Evolutionary conservation across 2,329 filamentous ascomycete genomes (phyloP), one percentile per base, ranked within the genome.

Genomic region (Aspergillus tanneri): DNA sequence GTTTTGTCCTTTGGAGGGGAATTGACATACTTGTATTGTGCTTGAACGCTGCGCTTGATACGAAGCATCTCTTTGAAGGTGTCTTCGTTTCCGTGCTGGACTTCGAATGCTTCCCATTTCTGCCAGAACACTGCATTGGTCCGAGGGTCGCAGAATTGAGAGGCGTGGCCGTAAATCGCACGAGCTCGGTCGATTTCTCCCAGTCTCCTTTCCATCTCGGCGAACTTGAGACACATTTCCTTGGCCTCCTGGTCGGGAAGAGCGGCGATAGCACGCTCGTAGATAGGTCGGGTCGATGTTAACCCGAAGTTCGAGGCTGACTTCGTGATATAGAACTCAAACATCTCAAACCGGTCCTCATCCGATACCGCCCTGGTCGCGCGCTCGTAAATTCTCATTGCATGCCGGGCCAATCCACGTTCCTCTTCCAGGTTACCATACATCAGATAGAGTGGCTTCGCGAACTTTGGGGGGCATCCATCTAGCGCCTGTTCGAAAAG

Each of bases 41-140:
- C 92, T 71, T 96, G 90, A 10, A 99, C 93, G 70, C 90, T 96
- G 67, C 93, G 80, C 79, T 97, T 99, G 77, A 99, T 90, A 23
- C 93, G 86, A 54, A 97, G 78, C 93, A 99, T 99, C 69, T 99
- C 93, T 76, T 96, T 96, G 79, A 95, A 99, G 0, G 95, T 99
- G 69, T 99, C 93, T 69, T 99, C 95, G 72, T 99, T 99, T 56
- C 93, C 93, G 65, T 99, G 93, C 68, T 95, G 88, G 18, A 97
- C 90, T 72, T 99, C 95, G 70, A 99, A 99, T 46, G 85, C 80
- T 71, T 99, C 93, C 93, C 93, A 99, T 68, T 92, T 95, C 60
- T 85, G 80, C 95, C 95, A 99, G 73, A 97, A 99, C 12, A 81
- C 84, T 6, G 88, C 85, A 58, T 89, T 90, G 11, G 90, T 95